These are phyloP conservation scores for Vigna reflexopilosa DNA, from an alignment of 306 rosid genomes.

Conservation along the genomic window DNA sequence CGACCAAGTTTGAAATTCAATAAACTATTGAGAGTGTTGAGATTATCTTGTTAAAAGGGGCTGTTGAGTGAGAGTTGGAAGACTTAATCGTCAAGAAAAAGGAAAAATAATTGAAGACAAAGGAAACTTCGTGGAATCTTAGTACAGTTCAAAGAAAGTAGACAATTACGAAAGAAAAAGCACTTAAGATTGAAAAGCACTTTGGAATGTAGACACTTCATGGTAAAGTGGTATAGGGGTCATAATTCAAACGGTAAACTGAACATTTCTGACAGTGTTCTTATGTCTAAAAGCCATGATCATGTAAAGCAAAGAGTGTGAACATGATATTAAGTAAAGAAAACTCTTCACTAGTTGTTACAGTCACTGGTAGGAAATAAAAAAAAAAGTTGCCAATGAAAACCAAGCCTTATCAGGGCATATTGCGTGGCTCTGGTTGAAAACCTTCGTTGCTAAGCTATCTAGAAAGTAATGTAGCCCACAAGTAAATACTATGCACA, in stretches of 20 bases:
- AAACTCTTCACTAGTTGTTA: neutral
- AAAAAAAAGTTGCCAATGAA: neutral
- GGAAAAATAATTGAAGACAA: neutral
- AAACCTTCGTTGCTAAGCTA: neutral
- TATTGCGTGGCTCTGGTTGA: neutral
- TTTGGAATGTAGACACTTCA: neutral
- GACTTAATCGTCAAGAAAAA: conserved; percentile 21
- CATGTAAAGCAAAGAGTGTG: neutral
- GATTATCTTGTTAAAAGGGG: neutral
- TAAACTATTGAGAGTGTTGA: neutral
- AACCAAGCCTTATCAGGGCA: neutral
- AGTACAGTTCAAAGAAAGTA: conserved; percentile 3
- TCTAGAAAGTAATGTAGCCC: neutral
- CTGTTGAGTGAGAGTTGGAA: conserved; percentile 11
- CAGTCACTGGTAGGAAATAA: neutral
- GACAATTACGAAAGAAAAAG: conserved; percentile 19
- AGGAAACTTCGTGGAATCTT: neutral
- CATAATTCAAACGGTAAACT: neutral
- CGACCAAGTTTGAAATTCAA: conserved; percentile 35
- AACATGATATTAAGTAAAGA: neutral
- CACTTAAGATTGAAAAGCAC: conserved; percentile 33
- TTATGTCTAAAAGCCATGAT: neutral
- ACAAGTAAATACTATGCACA: neutral
- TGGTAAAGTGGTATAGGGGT: neutral
- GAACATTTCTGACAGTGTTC: neutral